A percentile compares a stretch with the other conserved stretches of the same genome.
These are phyloP conservation scores for Eutrema japonicum DNA, from an alignment of 345 rosid species.

Conservation along the genomic window DNA sequence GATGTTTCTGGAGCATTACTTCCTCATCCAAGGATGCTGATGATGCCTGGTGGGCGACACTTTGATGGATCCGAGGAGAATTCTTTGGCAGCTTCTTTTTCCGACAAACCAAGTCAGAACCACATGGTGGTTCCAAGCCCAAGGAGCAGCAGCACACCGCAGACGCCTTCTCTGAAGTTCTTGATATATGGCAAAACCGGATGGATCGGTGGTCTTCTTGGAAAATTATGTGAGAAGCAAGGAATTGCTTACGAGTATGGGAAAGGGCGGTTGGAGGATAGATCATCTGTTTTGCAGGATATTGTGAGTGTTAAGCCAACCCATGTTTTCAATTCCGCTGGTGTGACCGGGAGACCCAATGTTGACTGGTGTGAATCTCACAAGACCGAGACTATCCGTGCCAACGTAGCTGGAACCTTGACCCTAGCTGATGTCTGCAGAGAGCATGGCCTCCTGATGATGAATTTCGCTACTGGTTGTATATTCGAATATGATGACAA, in stretches of 20 bases:
- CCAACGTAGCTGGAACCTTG: constrained; percentile 77
- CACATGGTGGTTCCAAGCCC: constrained; percentile 69
- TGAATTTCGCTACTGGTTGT: constrained; percentile 84
- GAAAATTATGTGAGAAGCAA: constrained; percentile 71
- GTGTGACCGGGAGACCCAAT: constrained; percentile 80
- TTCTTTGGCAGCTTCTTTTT: constrained; percentile 42
- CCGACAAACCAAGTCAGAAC: constrained; percentile 52
- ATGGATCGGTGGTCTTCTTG: constrained; percentile 81
- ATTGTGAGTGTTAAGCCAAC: constrained; percentile 64
- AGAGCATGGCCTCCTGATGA: constrained; percentile 65
- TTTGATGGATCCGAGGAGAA: constrained; percentile 72
- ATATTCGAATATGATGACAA: constrained; percentile 72
- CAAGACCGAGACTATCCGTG: constrained; percentile 68
- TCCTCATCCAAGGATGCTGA: constrained; percentile 92
- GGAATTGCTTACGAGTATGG: constrained; percentile 72
- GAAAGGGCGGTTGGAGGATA: constrained; percentile 70
- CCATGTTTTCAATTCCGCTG: constrained; percentile 83
- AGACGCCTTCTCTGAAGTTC: constrained; percentile 61
- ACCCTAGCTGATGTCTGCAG: constrained; percentile 80
- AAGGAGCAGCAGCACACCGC: constrained; percentile 45
- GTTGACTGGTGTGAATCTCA: constrained; percentile 88
- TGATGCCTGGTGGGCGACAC: constrained; percentile 94
- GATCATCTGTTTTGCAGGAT: constrained; percentile 64
- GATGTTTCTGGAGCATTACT: constrained; percentile 91
- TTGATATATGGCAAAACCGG: constrained; percentile 78